phyloP scores from a whole-genome alignment of 1,284 basidiomycete genomes.

The Boletellus deceptivus region DNA sequence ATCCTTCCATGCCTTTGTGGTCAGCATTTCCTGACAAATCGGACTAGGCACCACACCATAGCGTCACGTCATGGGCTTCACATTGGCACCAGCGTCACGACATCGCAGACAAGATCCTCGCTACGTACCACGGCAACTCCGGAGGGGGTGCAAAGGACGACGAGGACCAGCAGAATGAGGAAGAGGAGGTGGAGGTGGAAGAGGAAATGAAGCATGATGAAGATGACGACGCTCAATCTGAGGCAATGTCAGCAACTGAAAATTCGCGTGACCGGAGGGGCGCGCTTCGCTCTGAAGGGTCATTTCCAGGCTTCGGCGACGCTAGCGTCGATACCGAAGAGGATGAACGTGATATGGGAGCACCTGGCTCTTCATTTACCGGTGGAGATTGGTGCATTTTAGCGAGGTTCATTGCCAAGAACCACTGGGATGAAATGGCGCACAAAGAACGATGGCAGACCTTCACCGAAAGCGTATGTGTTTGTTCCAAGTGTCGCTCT shows the following conservation, averaged over 20 bases:
- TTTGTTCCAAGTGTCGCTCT: conserved; percentile 1
- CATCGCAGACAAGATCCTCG: conserved; percentile 60
- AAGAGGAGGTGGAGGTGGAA: conserved; percentile 35
- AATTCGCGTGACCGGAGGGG: conserved; percentile 6
- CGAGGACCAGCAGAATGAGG: conserved; percentile 36
- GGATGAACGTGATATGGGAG: conserved; percentile 54
- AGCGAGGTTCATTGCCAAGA: conserved; percentile 53
- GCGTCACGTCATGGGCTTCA: conserved; percentile 54
- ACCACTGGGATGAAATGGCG: conserved; percentile 43
- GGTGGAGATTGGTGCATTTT: conserved; percentile 57
- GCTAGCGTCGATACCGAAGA: conserved; percentile 30
- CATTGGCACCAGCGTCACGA: conserved; percentile 61
- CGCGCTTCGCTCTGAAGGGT: conserved; percentile 12
- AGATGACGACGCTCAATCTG: conserved; percentile 36
- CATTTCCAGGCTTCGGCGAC: conserved; percentile 17
- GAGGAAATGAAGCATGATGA: conserved; percentile 35
- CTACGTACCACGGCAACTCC: conserved; percentile 39
- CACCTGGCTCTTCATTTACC: conserved; percentile 45
- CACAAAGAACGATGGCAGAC: conserved; percentile 50
- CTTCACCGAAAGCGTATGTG: conserved; percentile 48
- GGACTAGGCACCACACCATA: conserved; percentile 61
- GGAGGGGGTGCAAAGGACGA: conserved; percentile 31
- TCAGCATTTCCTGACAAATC: conserved; percentile 11
- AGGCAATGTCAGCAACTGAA: conserved; percentile 20
- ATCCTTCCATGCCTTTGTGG: neutral